Evolutionary conservation across 768 basidiomycete genomes (phyloP).

Genomic region (Multifurca ochricompacta): DNA sequence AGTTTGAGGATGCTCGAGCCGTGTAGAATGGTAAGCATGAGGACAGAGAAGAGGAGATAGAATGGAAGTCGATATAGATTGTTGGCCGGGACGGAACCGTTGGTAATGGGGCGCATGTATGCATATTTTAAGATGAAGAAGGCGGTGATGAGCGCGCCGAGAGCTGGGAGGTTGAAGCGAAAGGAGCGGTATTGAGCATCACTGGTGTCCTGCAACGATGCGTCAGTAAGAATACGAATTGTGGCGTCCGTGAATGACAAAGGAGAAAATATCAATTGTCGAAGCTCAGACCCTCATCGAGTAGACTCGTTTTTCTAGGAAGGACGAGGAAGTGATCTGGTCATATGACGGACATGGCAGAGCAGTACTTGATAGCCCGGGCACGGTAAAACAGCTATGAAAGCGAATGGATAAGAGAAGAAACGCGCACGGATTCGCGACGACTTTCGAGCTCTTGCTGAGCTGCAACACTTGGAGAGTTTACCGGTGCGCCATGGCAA

Average conservation of each 20-base stretch:
- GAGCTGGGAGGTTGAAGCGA: constrained; percentile 64
- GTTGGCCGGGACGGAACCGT: constrained; percentile 25
- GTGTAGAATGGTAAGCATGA: constrained; percentile 69
- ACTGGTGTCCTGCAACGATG: constrained; percentile 67
- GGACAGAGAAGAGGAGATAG: constrained; percentile 49
- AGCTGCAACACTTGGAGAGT: no score
- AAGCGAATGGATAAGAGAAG: no score
- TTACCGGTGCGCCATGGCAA: no score
- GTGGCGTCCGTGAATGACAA: neutral
- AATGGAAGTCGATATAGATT: constrained; percentile 44
- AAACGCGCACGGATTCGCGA: no score
- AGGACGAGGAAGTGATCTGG: no score
- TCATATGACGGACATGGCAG: no score
- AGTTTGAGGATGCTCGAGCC: constrained; percentile 79
- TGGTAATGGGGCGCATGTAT: constrained; percentile 30
- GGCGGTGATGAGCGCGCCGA: constrained; percentile 42
- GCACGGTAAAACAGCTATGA: no score
- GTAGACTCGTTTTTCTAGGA: neutral
- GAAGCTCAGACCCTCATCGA: no score
- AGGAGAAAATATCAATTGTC: neutral
- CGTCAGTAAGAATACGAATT: neutral
- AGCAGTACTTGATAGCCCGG: no score
- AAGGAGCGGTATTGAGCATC: constrained; percentile 89
- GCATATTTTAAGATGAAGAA: constrained; percentile 51
- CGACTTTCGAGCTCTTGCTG: no score